Conservation (phyloP, 768 basidiomycete species). For the Tricholoma bakamatsutake region DNA sequence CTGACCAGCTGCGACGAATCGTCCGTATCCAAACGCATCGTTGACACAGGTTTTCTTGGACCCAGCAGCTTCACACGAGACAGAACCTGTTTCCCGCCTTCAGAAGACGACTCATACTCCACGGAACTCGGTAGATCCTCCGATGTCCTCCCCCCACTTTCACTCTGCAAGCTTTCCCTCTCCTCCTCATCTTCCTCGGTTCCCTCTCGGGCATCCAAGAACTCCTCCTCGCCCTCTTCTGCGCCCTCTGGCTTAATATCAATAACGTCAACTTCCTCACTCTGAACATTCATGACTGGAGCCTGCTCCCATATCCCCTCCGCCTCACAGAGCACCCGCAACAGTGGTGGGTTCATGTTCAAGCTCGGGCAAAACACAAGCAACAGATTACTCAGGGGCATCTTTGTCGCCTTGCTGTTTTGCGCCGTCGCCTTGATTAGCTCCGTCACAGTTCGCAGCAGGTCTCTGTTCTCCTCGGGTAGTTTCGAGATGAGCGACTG, state of each 20-base stretch:
- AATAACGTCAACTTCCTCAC: constrained; percentile 19
- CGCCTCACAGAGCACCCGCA: constrained; percentile 70
- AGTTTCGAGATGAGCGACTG: constrained; percentile 59
- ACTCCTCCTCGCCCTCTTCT: constrained; percentile 16
- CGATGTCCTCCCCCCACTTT: constrained; percentile 23
- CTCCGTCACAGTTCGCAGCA: constrained; percentile 77
- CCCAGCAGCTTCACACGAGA: constrained; percentile 7
- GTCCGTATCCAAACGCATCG: constrained; percentile 31
- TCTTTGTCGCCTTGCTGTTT: constrained; percentile 71
- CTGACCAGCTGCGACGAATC: constrained; percentile 5
- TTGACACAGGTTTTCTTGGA: constrained; percentile 24
- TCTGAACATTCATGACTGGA: constrained; percentile 26
- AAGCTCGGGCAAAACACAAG: constrained; percentile 86
- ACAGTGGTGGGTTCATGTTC: constrained; percentile 67
- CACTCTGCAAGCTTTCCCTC: constrained; percentile 16
- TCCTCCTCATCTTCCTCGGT: constrained; percentile 20
- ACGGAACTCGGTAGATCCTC: constrained; percentile 24
- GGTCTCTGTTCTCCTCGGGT: constrained; percentile 76
- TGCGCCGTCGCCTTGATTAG: constrained; percentile 72
- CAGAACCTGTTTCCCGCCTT: constrained; percentile 15
- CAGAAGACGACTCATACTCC: constrained; percentile 33
- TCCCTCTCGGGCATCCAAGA: constrained; percentile 22
- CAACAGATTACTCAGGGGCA: constrained; percentile 87
- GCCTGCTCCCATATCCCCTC: constrained; percentile 55
- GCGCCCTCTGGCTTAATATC: constrained; percentile 22